Conservation (phyloP, 495 filamentous ascomycete genomes). For the Elasticomyces elasticus region DNA sequence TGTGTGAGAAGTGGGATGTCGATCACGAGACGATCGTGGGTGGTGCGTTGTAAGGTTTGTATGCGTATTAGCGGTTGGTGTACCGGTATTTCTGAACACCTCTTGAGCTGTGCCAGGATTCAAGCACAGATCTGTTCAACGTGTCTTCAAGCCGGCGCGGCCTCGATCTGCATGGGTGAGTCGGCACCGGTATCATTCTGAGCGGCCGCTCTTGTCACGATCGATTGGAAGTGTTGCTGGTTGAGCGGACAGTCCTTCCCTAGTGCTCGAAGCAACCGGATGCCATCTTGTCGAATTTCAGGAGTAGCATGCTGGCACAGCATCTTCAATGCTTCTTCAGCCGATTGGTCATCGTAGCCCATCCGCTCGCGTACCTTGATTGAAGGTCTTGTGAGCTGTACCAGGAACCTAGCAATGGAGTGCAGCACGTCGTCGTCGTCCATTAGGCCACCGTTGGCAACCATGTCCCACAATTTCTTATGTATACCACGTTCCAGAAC, state of each 20-base stretch:
- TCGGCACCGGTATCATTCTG: background rate
- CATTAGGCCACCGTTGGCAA: background rate
- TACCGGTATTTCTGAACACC: background rate
- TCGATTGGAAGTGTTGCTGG: background rate
- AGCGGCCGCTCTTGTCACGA: background rate
- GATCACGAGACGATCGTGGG: constrained; percentile 5
- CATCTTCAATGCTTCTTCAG: background rate
- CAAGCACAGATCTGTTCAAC: background rate
- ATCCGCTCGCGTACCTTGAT: constrained; percentile 4
- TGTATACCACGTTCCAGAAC: background rate
- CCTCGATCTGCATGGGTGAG: background rate
- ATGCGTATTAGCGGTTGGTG: background rate
- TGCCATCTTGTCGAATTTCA: constrained; percentile 14
- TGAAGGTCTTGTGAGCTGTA: constrained; percentile 6
- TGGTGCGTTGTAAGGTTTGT: background rate
- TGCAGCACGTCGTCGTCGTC: constrained; percentile 10
- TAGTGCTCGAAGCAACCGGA: constrained; percentile 14
- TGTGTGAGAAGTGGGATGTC: constrained; percentile 29
- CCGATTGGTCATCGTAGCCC: background rate
- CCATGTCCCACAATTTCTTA: background rate
- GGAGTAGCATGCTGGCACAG: constrained; percentile 10
- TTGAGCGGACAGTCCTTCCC: constrained; percentile 8
- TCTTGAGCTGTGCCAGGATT: background rate
- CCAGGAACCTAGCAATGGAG: constrained; percentile 10
- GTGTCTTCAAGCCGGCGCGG: background rate